Evolutionary conservation across 768 basidiomycete genomes (phyloP).

Genomic region (Tricholoma sp.): DNA sequence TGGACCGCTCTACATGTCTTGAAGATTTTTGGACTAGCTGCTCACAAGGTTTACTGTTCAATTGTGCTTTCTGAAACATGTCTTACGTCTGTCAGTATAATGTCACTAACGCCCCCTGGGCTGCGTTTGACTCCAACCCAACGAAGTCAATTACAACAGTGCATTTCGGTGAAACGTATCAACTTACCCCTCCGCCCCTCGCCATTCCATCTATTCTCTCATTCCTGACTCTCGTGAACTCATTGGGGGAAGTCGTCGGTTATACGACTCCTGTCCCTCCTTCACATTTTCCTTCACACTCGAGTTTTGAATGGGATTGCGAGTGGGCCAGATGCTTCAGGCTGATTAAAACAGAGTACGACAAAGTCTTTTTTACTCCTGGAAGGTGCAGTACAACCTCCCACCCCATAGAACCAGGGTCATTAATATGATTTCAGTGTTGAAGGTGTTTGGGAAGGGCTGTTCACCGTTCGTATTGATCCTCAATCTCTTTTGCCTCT

Average conservation of each 20-base stretch:
- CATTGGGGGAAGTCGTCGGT: slow-evolving; percentile 21
- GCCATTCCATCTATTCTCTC: slow-evolving; percentile 70
- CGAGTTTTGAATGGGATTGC: slow-evolving; percentile 58
- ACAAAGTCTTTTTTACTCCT: slow-evolving; percentile 42
- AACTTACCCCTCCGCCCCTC: slow-evolving; percentile 53
- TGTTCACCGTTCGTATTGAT: slow-evolving; percentile 55
- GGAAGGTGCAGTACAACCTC: slow-evolving; percentile 39
- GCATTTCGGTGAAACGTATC: slow-evolving; percentile 42
- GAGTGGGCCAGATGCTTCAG: slow-evolving; percentile 62
- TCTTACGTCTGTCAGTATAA: slow-evolving; percentile 44
- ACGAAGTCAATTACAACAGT: slow-evolving; percentile 20
- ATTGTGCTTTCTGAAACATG: not conserved
- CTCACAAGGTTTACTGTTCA: slow-evolving; percentile 41
- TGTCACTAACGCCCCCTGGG: slow-evolving; percentile 54
- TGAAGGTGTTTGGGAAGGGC: slow-evolving; percentile 78
- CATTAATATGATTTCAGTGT: slow-evolving; percentile 31
- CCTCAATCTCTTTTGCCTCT: not conserved
- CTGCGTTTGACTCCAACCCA: slow-evolving; percentile 35
- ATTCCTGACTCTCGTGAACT: slow-evolving; percentile 53
- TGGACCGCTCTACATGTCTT: slow-evolving; percentile 46
- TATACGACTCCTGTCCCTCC: slow-evolving; percentile 27
- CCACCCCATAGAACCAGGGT: too few relatives aligned
- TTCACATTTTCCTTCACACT: slow-evolving; percentile 19
- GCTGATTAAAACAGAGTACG: slow-evolving; percentile 25
- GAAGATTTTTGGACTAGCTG: slow-evolving; percentile 62